These are phyloP conservation scores for Funneliformis mosseae DNA, from an alignment of 192 early-diverging fungal species.

Conservation along the genomic window DNA sequence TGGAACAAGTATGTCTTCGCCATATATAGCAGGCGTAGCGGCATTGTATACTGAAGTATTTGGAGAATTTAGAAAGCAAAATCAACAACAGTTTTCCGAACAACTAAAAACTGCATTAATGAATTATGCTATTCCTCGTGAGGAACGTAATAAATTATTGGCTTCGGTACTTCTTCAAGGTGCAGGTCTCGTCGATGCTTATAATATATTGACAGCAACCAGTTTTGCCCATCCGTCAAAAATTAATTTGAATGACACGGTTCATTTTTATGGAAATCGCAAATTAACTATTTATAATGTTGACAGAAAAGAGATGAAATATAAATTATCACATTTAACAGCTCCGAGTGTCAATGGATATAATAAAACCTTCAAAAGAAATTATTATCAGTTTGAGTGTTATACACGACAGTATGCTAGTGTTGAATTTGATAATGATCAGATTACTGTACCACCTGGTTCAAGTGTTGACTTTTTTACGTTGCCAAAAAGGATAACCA, in stretches of 20 bases:
- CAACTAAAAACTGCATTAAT: conserved; percentile 33
- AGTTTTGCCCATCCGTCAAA: conserved; percentile 31
- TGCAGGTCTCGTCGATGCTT: conserved; percentile 36
- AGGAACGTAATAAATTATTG: conserved; percentile 4
- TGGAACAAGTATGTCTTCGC: conserved; percentile 62
- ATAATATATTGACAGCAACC: conserved; percentile 28
- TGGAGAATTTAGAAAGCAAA: conserved; percentile 4
- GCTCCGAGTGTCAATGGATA: no score
- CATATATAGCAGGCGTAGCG: conserved; percentile 45
- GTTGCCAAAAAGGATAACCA: conserved; percentile 38
- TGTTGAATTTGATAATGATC: conserved; percentile 20
- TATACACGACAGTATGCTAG: no score
- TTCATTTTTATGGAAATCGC: background rate
- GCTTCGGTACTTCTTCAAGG: conserved; percentile 39
- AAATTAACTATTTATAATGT: background rate
- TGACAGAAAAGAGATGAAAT: background rate
- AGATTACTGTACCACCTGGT: conserved; percentile 38
- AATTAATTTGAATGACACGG: conserved; percentile 37
- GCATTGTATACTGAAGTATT: conserved; percentile 36
- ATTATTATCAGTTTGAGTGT: no score
- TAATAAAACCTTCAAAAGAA: no score
- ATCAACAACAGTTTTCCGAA: background rate
- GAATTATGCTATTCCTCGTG: conserved; percentile 37
- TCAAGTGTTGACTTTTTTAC: conserved; percentile 43
- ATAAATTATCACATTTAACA: background rate